These are phyloP conservation scores for Coemansia asiatica DNA, from an alignment of 192 early-diverging fungal genomes.

Conservation along the genomic window DNA sequence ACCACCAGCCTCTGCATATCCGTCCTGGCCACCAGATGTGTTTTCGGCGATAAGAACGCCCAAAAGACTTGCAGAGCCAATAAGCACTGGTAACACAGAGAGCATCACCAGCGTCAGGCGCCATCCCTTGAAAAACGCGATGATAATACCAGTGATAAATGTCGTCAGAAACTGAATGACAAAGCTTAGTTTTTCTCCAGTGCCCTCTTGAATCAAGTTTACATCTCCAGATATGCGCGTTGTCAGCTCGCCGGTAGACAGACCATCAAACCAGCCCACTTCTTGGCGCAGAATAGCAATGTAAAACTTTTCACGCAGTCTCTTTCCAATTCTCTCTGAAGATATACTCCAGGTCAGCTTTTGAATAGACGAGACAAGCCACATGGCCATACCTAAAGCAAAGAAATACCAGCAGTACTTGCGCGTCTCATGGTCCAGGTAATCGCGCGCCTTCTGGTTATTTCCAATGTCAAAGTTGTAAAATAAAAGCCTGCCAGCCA, in stretches of 20 bases:
- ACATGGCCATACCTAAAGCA: conserved; percentile 22
- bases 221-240: conserved; percentile 86
- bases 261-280: conserved; percentile 82
- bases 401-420: conserved; percentile 52
- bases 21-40: conserved; percentile 58
- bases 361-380: conserved; percentile 19
- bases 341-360: conserved; percentile 29
- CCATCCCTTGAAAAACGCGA: conserved; percentile 83
- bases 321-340: conserved; percentile 64
- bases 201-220: conserved; percentile 83
- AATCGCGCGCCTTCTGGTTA: conserved; percentile 15
- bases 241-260: conserved; percentile 77
- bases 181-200: conserved; percentile 80
- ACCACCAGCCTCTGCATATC: conserved; percentile 81
- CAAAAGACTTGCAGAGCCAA: conserved; percentile 57
- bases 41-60: conserved; percentile 55
- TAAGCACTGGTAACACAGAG: conserved; percentile 74
- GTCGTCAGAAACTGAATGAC: conserved; percentile 62
- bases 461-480: conserved; percentile 10
- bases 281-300: conserved; percentile 81
- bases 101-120: conserved; percentile 79
- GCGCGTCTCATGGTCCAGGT: conserved; percentile 40
- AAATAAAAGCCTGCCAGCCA: conserved; percentile 26
- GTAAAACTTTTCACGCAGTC: conserved; percentile 76
- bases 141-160: conserved; percentile 72